Base-by-base conservation (phyloP, 1,139 yeast species). In the Yamadazyma kanchanaburiensis region DNA sequence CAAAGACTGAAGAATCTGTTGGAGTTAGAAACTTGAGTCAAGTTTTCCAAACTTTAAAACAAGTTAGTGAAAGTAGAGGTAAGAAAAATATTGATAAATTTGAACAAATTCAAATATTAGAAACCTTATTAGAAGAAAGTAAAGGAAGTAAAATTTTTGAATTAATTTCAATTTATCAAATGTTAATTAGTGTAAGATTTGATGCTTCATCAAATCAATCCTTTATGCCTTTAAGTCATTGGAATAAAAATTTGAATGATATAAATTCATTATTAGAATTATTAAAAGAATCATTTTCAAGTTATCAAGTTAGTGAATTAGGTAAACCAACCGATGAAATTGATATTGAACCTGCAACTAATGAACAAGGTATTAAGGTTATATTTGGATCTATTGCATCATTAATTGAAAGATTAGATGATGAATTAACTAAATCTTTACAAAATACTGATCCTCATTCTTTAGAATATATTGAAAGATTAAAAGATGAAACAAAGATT, bases 391-490 rank as follows among this genome's bases (percentile, higher is more conserved):
- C 95, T 22, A 68, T 91, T 33, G 77, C 86, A 29, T 80, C 96
- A 11, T 75, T 84, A 40, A 84, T 89, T 40, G 98, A 91, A 64
- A 80, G 97, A 60, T 74, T 94, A 45, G 96, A 89, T 55, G 97
- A 91, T 52, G 99, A 94, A 64, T 82, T 89, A 49, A 84, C 85
- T 41, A 79, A 83, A 47, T 87, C 95, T 30, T 73, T 91, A 48
- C 89, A 89, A 57, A 77, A 78, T 47, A 80, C 87, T 48, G 97
- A 91, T 56, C 96, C 96, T 30, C 97, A 91, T 57, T 85, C 97
- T 18, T 80, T 86, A 38, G 98, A 94, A 58, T 94, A 91, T 59
- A 77, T 91, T 45, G 88, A 83, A 46, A 77, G 97, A 56, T 74
- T 94, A 55, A 82, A 84, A 58, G 96, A 89, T 59, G 98, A 91